Evolutionary conservation across 495 filamentous ascomycete species (phyloP).

Genomic region (Penicillium ochrochloron): DNA sequence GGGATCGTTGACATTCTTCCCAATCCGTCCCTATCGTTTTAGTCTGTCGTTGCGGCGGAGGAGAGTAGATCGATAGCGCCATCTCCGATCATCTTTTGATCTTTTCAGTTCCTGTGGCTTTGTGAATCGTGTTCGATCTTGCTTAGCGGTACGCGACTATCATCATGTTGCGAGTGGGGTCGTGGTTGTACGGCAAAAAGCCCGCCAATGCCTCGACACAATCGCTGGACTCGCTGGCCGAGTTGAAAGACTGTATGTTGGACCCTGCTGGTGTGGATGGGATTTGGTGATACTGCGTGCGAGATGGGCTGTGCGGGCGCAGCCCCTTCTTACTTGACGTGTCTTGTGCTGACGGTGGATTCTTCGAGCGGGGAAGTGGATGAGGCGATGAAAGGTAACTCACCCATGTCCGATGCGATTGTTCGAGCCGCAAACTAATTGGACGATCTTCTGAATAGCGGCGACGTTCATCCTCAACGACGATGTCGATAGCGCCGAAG

Average conservation of each 20-base stretch:
- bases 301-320: conserved; percentile 5
- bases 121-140: not conserved
- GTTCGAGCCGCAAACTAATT: not conserved
- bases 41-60: conserved; percentile 1
- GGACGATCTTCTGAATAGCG: conserved; percentile 34
- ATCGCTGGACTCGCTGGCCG: conserved; percentile 62
- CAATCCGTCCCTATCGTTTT: conserved; percentile 34
- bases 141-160: conserved; percentile 5
- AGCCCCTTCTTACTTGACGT: not conserved
- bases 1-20: conserved; percentile 39
- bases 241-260: conserved; percentile 62
- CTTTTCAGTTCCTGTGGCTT: not conserved
- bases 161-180: conserved; percentile 53
- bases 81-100: not conserved
- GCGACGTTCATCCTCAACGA: conserved; percentile 83
- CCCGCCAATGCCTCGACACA: conserved; percentile 55
- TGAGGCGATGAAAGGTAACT: conserved; percentile 63
- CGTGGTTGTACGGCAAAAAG: conserved; percentile 63
- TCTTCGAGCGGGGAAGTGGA: conserved; percentile 52
- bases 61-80: not conserved
- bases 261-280: not conserved
- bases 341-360: conserved; percentile 25
- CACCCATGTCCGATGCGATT: conserved; percentile 9
- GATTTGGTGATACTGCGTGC: not conserved
- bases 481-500: conserved; percentile 87